phyloP scores from a whole-genome alignment of 2,329 filamentous ascomycete genomes.

The Pseudocercospora musae region DNA sequence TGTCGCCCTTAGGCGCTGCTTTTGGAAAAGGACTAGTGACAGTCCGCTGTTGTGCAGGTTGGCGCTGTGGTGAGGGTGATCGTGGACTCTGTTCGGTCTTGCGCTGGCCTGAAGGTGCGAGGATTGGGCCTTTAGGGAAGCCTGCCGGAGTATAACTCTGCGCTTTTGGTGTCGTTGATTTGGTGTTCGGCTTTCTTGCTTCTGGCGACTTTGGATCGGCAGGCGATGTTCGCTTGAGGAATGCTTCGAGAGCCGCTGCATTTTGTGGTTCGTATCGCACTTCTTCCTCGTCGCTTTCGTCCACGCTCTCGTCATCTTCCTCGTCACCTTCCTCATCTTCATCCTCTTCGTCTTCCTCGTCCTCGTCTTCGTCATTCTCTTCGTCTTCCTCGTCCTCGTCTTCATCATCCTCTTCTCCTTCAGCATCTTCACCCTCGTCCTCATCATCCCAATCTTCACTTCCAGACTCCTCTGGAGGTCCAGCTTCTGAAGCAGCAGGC shows the following conservation, averaged over 20 bases:
- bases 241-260: slow-evolving; percentile 22
- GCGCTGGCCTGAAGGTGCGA: slow-evolving; percentile 48
- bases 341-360: slow-evolving; percentile 35
- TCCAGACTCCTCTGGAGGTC: slow-evolving; percentile 19
- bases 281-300: slow-evolving; percentile 49
- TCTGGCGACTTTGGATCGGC: slow-evolving; percentile 11
- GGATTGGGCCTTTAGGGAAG: slow-evolving; percentile 47
- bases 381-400: slow-evolving; percentile 37
- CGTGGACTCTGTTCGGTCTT: slow-evolving; percentile 52
- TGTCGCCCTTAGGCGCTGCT: slow-evolving; percentile 8
- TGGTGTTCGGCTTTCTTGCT: slow-evolving; percentile 24
- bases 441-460: slow-evolving; percentile 33
- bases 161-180: slow-evolving; percentile 26
- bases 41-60: slow-evolving; percentile 47
- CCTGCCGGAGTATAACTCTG: slow-evolving; percentile 37
- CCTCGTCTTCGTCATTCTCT: slow-evolving; percentile 33
- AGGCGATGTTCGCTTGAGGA: slow-evolving; percentile 24
- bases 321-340: slow-evolving; percentile 35
- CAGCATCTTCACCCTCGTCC: slow-evolving; percentile 33
- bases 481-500: slow-evolving; percentile 24
- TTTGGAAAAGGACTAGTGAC: slow-evolving; percentile 44
- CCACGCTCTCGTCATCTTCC: slow-evolving; percentile 34
- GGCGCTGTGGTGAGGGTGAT: slow-evolving; percentile 63
- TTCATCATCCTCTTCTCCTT: slow-evolving; percentile 23
- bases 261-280: slow-evolving; percentile 32